Conservation (phyloP, 495 filamentous ascomycete genomes). For the Neurospora pannonica region DNA sequence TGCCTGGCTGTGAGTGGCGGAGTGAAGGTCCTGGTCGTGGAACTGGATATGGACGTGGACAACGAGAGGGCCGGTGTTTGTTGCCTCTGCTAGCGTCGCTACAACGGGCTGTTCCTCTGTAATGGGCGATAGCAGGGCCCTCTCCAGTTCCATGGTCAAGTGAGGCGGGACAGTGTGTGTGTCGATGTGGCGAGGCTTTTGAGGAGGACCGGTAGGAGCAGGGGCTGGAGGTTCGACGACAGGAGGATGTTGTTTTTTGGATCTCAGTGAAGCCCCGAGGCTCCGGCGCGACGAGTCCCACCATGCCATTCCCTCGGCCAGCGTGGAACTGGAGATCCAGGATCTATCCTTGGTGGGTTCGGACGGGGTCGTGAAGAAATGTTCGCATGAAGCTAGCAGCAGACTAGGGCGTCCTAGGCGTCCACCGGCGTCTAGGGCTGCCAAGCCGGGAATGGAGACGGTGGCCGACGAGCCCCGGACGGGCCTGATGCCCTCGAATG, state of each 20-base stretch:
- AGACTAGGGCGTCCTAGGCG: neutral
- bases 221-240: constrained; percentile 12
- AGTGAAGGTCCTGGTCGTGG: constrained; percentile 31
- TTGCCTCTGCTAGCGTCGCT: neutral
- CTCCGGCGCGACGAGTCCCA: constrained; percentile 17
- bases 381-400: neutral
- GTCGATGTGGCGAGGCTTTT: neutral
- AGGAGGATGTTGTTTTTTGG: constrained; percentile 8
- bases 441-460: neutral
- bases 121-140: constrained; percentile 15
- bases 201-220: neutral
- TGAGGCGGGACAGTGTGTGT: neutral
- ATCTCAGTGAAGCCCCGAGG: constrained; percentile 3
- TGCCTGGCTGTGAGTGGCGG: constrained; percentile 23
- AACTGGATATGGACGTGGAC: constrained; percentile 37
- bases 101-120: constrained; percentile 11
- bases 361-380: constrained; percentile 1
- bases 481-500: neutral
- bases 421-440: neutral
- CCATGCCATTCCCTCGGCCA: constrained; percentile 17
- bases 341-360: neutral
- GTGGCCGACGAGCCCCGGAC: neutral
- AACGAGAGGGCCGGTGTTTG: constrained; percentile 7
- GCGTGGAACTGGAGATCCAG: neutral
- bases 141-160: constrained; percentile 15